Evolutionary conservation across 192 early-diverging fungal species (phyloP).

Genomic region (Coemansia sp.): DNA sequence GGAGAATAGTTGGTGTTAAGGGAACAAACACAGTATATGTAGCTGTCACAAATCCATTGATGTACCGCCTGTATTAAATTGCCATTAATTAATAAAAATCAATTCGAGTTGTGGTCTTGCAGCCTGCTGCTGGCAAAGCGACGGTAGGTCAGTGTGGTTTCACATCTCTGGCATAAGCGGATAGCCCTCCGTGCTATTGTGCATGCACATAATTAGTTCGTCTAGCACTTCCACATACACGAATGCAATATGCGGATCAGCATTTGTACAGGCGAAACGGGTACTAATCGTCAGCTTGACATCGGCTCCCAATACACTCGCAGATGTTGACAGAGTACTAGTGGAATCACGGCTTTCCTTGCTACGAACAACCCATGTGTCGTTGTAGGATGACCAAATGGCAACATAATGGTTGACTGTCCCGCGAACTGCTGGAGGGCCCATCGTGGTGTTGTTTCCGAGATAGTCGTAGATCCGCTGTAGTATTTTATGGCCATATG

Average conservation of each 20-base stretch:
- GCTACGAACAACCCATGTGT: neutral
- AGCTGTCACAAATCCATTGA: neutral
- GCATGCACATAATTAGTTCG: neutral
- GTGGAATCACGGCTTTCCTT: neutral
- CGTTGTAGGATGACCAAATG: neutral
- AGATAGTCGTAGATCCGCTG: neutral
- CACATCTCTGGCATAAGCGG: neutral
- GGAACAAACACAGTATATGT: too few species aligned
- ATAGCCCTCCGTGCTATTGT: neutral
- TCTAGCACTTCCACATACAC: neutral
- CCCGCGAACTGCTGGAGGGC: neutral
- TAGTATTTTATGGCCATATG: neutral
- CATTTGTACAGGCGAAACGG: neutral
- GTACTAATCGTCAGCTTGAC: neutral
- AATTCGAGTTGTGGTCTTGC: neutral
- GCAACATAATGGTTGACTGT: neutral
- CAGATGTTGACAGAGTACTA: neutral
- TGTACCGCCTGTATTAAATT: neutral
- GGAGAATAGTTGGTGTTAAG: too few species aligned
- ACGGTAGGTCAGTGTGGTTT: neutral
- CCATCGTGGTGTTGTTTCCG: neutral
- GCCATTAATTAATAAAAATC: neutral
- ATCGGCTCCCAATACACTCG: neutral
- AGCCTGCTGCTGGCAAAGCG: neutral
- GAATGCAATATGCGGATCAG: neutral